These are phyloP conservation scores for Auriscalpium vulgare DNA, from an alignment of 768 basidiomycete genomes.

Conservation along the genomic window DNA sequence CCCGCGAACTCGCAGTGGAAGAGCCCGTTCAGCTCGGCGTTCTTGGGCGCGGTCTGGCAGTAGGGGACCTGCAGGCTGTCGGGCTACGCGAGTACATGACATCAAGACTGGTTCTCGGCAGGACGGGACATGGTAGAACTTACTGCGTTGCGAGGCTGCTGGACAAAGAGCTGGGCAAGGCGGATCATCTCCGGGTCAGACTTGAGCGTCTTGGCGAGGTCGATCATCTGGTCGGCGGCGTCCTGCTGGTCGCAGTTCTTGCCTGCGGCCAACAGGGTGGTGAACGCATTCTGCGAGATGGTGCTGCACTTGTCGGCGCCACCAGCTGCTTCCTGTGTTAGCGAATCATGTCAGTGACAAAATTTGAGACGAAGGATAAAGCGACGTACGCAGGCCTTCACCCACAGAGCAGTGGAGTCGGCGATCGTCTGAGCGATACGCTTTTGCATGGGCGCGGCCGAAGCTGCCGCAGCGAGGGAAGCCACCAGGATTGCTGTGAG, in stretches of 20 bases:
- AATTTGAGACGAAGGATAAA: not conserved
- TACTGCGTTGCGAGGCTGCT: constrained; percentile 50
- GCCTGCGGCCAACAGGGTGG: constrained; percentile 46
- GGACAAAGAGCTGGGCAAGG: constrained; percentile 44
- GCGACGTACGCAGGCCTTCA: constrained; percentile 41
- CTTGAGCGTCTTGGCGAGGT: constrained; percentile 38
- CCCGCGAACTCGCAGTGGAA: constrained; percentile 52
- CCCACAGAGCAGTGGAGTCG: constrained; percentile 42
- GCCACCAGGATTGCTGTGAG: not conserved
- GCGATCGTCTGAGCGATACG: constrained; percentile 43
- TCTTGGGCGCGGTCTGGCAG: constrained; percentile 43
- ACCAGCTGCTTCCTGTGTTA: constrained; percentile 40
- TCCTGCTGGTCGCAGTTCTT: constrained; percentile 36
- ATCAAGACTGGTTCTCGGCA: not conserved
- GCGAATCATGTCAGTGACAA: not conserved
- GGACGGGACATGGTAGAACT: constrained; percentile 12
- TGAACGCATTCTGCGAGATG: constrained; percentile 45
- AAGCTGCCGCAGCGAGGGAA: not conserved
- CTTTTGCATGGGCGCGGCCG: constrained; percentile 28
- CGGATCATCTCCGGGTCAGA: constrained; percentile 38
- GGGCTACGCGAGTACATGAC: constrained; percentile 22
- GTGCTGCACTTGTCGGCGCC: constrained; percentile 51
- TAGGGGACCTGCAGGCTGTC: constrained; percentile 37
- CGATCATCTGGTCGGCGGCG: constrained; percentile 41
- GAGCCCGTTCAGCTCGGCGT: constrained; percentile 43